These are phyloP conservation scores for Fusarium austroafricanum DNA, from an alignment of 2,329 filamentous ascomycete species.

Conservation along the genomic window DNA sequence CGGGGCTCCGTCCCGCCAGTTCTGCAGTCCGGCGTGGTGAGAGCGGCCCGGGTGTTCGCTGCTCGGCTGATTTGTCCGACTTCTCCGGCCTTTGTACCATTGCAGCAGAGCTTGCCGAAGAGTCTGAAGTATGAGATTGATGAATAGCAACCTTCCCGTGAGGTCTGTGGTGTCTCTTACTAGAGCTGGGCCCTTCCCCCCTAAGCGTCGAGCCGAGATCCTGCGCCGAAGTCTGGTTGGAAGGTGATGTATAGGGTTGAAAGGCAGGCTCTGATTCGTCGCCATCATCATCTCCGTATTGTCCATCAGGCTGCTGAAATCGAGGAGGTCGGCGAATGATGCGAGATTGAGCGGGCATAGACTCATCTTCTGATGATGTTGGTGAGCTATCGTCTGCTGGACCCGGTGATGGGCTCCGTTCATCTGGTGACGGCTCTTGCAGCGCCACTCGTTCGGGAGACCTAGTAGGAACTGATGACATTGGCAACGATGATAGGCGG, in stretches of 20 bases:
- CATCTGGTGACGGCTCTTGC: conserved; percentile 33
- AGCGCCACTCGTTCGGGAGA: conserved; percentile 39
- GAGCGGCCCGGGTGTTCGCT: conserved; percentile 58
- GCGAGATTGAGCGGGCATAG: conserved; percentile 66
- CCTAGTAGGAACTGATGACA: conserved; percentile 45
- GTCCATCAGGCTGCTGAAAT: conserved; percentile 56
- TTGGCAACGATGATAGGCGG: conserved; percentile 60
- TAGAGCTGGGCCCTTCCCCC: conserved; percentile 55
- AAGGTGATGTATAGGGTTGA: conserved; percentile 57
- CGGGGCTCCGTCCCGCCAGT: conserved; percentile 65
- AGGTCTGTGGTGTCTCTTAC: conserved; percentile 46
- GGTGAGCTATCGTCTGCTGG: conserved; percentile 54
- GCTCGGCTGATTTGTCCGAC: conserved; percentile 48
- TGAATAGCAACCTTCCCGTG: conserved; percentile 53
- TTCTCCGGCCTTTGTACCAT: conserved; percentile 49
- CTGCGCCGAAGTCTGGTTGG: conserved; percentile 52
- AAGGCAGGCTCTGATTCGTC: conserved; percentile 69
- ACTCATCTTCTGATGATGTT: conserved; percentile 61
- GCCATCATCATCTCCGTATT: conserved; percentile 64
- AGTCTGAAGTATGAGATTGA: conserved; percentile 70
- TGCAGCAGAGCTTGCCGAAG: conserved; percentile 67
- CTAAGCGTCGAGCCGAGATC: conserved; percentile 66
- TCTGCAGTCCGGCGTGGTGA: conserved; percentile 71
- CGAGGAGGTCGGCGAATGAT: conserved; percentile 70
- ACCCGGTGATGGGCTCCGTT: conserved; percentile 49